Evolutionary conservation across 2,329 filamentous ascomycete species (phyloP), one percentile per base, ranked within the genome.

Genomic region (Xylariaceae sp.): DNA sequence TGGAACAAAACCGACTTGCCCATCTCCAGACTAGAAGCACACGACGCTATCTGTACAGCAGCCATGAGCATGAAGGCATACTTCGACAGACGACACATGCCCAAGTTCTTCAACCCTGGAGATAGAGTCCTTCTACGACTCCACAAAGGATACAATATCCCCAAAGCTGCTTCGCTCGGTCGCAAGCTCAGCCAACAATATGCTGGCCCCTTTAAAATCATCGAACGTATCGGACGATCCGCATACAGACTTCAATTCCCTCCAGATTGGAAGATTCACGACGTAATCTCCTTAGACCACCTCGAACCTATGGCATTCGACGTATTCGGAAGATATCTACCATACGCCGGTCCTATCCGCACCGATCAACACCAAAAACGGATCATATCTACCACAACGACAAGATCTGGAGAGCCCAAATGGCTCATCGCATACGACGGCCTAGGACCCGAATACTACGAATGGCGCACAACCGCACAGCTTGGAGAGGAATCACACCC

Each of bases 131-230:
- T 53, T 2, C 17, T 57, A 4, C 55, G 55, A 2, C 35, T 57
- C 4, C 55, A 57, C n/a, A 57, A 57, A 35, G 56, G 56, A 2
- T 58, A 58, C 15, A 39, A 8, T 5, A 53, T 58, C 42, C 56
- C 56, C 1, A 37, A 30, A 7, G 15, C 56, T 1, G 50, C 56
- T 1, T 9, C 13, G 0, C 2, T 53, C 1, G 56, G 56, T 7
- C 34, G 23, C 1, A 58, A 58, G 23, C 9, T 58, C 6, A 18
- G 34, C 5, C 56, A 58, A 18, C 49, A 34, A 39, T 58, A 53
- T 50, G 56, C 56, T 1, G 56, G 56, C 3, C 56, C 51, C 1
- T 58, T 57, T 15, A 13, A 8, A n/a, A 39, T 52, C 13, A 39
- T n/a, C 1, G 30, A 56, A 39, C 44, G 54, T 2, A 13, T 57